Conservation (phyloP, 257 asterid genomes). For the Scutellaria galericulata region DNA sequence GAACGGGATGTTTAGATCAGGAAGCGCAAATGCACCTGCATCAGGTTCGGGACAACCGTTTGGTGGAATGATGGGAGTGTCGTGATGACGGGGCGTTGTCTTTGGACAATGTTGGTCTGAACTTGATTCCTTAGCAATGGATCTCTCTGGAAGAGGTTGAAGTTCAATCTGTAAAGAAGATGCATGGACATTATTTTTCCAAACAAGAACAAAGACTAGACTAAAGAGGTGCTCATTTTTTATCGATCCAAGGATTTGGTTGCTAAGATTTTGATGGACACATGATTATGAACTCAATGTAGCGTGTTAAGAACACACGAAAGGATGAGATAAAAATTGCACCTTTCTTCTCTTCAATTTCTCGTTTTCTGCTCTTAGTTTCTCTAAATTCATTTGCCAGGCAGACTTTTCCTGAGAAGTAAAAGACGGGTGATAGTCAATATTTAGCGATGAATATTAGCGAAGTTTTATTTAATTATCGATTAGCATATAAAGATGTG, state of each 20-base stretch:
- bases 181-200: no score
- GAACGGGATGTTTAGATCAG: slow-evolving; percentile 49
- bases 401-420: slow-evolving; percentile 52
- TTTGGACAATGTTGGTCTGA: slow-evolving; percentile 32
- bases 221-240: neutral
- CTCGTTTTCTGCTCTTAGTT: slow-evolving; percentile 54
- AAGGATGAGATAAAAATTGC: neutral
- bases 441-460: neutral
- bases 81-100: slow-evolving; percentile 21
- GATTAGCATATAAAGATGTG: neutral
- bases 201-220: neutral
- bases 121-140: slow-evolving; percentile 26
- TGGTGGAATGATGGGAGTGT: neutral
- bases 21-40: slow-evolving; percentile 36
- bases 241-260: neutral
- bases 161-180: slow-evolving; percentile 39
- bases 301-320: neutral
- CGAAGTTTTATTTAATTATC: neutral
- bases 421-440: neutral
- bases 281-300: neutral
- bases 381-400: slow-evolving; percentile 52
- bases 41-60: slow-evolving; percentile 18
- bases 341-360: slow-evolving; percentile 77
- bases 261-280: neutral
- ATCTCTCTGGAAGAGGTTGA: slow-evolving; percentile 33